phyloP scores from a whole-genome alignment of 2,329 filamentous ascomycete genomes.

The Arachnomyces sp. region DNA sequence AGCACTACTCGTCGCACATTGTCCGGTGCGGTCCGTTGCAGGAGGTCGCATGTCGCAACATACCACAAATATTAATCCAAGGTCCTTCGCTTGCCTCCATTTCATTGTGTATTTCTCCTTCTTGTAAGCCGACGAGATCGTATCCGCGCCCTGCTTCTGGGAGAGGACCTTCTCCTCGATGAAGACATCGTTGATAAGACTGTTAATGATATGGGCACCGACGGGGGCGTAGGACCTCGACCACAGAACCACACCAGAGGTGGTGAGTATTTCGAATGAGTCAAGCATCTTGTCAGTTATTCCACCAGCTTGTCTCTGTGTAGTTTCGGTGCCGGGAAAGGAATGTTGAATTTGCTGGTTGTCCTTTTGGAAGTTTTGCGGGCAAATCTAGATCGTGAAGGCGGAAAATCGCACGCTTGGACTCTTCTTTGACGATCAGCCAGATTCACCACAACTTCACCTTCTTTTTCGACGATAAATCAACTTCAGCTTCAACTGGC shows the following conservation, averaged over 20 bases:
- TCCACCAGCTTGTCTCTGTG: background rate
- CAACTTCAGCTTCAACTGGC: too few relatives aligned
- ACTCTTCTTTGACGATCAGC: too few relatives aligned
- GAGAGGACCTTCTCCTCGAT: conserved; percentile 79
- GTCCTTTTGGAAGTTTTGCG: background rate
- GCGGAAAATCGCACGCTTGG: too few relatives aligned
- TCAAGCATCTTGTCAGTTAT: conserved; percentile 65
- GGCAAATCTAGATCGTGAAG: background rate
- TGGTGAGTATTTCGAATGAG: conserved; percentile 92
- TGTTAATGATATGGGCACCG: conserved; percentile 78
- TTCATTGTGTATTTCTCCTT: conserved; percentile 91
- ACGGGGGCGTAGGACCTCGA: conserved; percentile 76
- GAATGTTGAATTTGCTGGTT: background rate
- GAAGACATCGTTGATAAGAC: conserved; percentile 91
- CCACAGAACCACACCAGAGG: conserved; percentile 94
- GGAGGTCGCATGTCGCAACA: conserved; percentile 29
- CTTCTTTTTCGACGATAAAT: too few relatives aligned
- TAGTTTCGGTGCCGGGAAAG: background rate
- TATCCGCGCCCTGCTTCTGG: conserved; percentile 50
- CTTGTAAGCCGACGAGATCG: conserved; percentile 63
- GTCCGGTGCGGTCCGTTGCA: conserved; percentile 4
- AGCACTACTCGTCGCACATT: background rate
- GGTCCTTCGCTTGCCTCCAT: conserved; percentile 86
- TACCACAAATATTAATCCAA: conserved; percentile 93
- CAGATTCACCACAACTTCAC: too few relatives aligned